Conservation (phyloP, 2,329 filamentous ascomycete species). For the Sporothrix curviconia region DNA sequence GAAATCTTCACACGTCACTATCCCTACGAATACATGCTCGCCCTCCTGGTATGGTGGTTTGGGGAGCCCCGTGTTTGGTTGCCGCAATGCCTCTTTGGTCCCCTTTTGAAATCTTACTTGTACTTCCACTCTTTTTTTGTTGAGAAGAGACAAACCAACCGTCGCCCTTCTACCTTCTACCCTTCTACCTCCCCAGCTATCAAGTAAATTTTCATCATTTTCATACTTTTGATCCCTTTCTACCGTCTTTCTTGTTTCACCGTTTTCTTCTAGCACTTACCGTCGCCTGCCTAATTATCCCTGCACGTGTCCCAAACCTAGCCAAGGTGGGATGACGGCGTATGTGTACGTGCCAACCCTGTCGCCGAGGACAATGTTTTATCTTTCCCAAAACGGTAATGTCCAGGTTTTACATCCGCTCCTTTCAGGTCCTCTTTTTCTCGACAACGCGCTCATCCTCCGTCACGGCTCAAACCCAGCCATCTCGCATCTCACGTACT, state of each 20-base stretch:
- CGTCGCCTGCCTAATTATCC: neutral
- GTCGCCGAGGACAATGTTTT: conserved; percentile 20
- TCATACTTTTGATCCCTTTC: no score
- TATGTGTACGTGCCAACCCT: conserved; percentile 21
- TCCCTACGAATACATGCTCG: no score
- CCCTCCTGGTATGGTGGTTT: no score
- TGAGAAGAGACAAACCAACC: conserved; percentile 7
- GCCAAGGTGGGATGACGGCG: conserved; percentile 12
- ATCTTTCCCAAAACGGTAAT: conserved; percentile 19
- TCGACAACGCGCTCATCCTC: conserved; percentile 15
- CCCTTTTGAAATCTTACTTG: neutral
- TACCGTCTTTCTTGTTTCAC: no score
- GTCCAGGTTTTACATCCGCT: conserved; percentile 3
- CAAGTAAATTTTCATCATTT: no score
- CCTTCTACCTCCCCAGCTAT: no score
- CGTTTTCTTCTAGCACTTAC: neutral
- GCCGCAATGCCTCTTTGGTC: neutral
- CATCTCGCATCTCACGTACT: neutral
- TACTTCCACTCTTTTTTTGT: neutral
- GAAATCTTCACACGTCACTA: no score
- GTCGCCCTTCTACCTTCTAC: no score
- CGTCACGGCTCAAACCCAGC: neutral
- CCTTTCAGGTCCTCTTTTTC: conserved; percentile 18
- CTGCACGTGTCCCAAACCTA: neutral
- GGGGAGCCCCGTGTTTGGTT: neutral